These are phyloP conservation scores for Polysphondylium violaceum DNA, from an alignment of 78 protist genomes.

Conservation along the genomic window DNA sequence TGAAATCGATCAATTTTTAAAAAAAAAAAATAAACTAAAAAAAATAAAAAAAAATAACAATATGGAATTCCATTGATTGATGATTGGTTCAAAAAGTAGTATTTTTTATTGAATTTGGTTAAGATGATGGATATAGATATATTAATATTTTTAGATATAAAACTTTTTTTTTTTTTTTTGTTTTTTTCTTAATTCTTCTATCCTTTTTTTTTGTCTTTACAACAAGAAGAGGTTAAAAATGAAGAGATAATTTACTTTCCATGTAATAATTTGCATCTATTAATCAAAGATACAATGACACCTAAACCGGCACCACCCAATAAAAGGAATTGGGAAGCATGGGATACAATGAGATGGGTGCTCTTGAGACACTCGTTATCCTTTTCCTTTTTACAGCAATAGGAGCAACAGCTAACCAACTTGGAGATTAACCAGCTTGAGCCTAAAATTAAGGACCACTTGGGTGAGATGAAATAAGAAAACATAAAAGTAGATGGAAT, in stretches of 20 bases:
- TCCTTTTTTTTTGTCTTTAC: no score
- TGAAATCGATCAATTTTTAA: no score
- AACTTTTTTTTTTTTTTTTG: no score
- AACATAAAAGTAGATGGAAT: slow-evolving; percentile 29
- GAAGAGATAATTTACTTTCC: background rate
- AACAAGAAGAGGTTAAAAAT: no score
- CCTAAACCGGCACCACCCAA: slow-evolving; percentile 16
- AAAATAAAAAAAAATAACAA: background rate
- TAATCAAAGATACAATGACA: background rate
- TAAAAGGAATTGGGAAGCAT: background rate
- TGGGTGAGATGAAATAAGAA: slow-evolving; percentile 52
- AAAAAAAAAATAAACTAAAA: no score
- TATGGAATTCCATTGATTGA: background rate
- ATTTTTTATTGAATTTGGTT: background rate
- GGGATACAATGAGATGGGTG: background rate
- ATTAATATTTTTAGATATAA: no score
- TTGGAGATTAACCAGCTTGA: slow-evolving; percentile 25
- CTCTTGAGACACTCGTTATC: background rate
- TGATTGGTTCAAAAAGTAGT: background rate
- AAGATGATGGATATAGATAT: no score
- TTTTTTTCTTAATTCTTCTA: no score
- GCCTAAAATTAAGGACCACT: slow-evolving; percentile 18
- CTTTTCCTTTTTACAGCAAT: slow-evolving; percentile 33
- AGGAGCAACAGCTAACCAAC: slow-evolving; percentile 14
- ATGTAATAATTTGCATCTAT: slow-evolving; percentile 22